These are phyloP conservation scores for Aureobasidium sp. DNA, from an alignment of 2,329 filamentous ascomycete species.

Conservation along the genomic window DNA sequence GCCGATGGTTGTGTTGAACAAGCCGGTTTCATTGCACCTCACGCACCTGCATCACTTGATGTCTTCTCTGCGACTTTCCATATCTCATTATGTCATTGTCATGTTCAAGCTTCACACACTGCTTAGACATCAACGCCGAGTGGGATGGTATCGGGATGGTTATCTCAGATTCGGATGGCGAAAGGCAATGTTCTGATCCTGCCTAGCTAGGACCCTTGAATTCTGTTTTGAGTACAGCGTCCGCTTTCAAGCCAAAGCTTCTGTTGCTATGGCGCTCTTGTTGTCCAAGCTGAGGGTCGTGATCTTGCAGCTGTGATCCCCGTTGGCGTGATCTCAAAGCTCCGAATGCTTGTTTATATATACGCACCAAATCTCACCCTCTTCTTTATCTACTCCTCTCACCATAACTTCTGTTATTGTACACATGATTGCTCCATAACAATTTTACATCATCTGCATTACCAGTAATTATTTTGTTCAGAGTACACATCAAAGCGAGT, in stretches of 20 bases:
- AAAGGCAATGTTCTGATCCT: background rate
- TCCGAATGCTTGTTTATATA: background rate
- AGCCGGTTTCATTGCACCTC: too few relatives aligned
- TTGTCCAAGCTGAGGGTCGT: background rate
- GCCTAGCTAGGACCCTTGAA: background rate
- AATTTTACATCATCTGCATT: background rate
- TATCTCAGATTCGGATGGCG: too few relatives aligned
- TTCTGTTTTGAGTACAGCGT: background rate
- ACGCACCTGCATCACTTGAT: too few relatives aligned
- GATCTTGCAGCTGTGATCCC: conserved; percentile 1
- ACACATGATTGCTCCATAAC: background rate
- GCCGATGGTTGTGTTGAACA: too few relatives aligned
- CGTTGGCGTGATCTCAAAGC: background rate
- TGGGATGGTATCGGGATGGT: too few relatives aligned
- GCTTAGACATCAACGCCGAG: too few relatives aligned
- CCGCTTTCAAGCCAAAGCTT: background rate
- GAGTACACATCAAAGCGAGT: background rate
- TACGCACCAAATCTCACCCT: background rate
- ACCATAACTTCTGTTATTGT: background rate
- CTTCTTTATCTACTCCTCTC: background rate
- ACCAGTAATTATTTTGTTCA: background rate
- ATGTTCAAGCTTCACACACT: too few relatives aligned
- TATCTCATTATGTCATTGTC: too few relatives aligned
- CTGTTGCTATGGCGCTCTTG: background rate
- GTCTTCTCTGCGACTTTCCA: too few relatives aligned